A percentile compares a stretch with the other conserved stretches of the same genome.
Evolutionary conservation across 2,329 filamentous ascomycete species (phyloP).

Genomic region (Chrysoporthe deuterocubensis): DNA sequence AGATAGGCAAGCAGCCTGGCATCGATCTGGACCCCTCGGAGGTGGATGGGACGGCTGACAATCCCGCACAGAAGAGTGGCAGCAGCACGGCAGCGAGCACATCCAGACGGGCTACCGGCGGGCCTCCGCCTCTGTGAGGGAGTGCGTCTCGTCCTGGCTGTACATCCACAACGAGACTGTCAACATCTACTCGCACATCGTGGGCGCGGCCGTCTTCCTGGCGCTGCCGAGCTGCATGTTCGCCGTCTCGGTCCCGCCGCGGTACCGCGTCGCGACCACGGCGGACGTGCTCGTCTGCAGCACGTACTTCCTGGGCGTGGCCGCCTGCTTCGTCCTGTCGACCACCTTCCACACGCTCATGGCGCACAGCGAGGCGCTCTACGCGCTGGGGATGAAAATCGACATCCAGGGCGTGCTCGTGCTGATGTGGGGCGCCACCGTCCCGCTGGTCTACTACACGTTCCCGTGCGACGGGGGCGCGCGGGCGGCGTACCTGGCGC

Average conservation of each 20-base stretch:
- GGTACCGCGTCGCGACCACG: conserved; percentile 41
- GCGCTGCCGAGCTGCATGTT: conserved; percentile 43
- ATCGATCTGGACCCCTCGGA: no score
- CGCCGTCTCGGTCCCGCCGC: conserved; percentile 36
- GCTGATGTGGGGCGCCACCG: conserved; percentile 64
- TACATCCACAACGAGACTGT: conserved; percentile 41
- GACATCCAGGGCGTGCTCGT: conserved; percentile 66
- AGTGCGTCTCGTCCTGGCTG: conserved; percentile 34
- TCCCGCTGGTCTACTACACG: conserved; percentile 62
- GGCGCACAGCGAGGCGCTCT: conserved; percentile 55
- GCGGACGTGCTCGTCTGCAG: conserved; percentile 48
- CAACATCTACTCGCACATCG: conserved; percentile 51
- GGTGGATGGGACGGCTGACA: neutral
- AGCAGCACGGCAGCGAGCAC: conserved; percentile 40
- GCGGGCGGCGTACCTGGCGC: conserved; percentile 41
- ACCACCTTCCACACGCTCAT: conserved; percentile 60
- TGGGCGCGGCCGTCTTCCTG: conserved; percentile 47
- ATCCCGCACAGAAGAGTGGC: conserved; percentile 21
- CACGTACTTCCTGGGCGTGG: conserved; percentile 48
- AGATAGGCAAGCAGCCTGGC: conserved; percentile 5
- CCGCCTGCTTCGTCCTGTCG: conserved; percentile 51
- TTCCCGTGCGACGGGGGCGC: conserved; percentile 46
- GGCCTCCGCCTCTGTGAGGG: conserved; percentile 33
- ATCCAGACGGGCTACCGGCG: conserved; percentile 40
- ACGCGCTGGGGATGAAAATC: conserved; percentile 58